Base-by-base conservation (phyloP, 2,329 filamentous ascomycete species). In the Ustulina deusta region DNA sequence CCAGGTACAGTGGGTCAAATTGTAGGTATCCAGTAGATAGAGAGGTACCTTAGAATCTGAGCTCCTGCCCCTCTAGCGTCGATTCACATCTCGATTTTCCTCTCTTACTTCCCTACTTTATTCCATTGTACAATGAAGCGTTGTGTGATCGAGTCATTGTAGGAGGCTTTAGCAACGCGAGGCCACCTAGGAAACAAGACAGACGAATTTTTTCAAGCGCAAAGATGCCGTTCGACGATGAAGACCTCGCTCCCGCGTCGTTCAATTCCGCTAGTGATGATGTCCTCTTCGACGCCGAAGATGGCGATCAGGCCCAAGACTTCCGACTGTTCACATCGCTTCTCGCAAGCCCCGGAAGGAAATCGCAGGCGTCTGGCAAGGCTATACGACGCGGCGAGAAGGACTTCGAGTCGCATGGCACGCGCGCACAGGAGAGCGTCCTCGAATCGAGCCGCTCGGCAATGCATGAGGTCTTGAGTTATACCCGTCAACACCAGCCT, bases 331-430 rank as follows among this genome's bases (percentile, higher is more conserved):
- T 90, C 70, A 82, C 83, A 3, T 81, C 85, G 34, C 80, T 87
- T 69, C 84, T 85, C 69, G 78, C 82, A 68, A 86, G 52, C 25
- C 36, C 49, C 27, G 46, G 56, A 13, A 74, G 64, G 69, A 69
- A 70, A 46, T 59, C 55, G 1, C 66, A 72, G 44, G 73, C 73
- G 49, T 85, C 85, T 9, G 79, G 84, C 58, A 88, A 89, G 73
- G 86, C 94, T 11, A 93, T 97, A 40, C 94, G 95, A 72, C 93
- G 94, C 71, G 96, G 96, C 68, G 94, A 97, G 79, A 99, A 99
- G 80, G 96, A 99, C 82, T 99, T 97, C 79, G 96, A 98, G 81
- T 90, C 92, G 32, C 94, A 98, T 80, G 92, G 93, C 55, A 98
- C 96, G 2, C 87, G 88, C 36, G 89, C 92, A 36, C 96, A 99